phyloP scores from a whole-genome alignment of 2,329 filamentous ascomycete genomes.

The Phoma sp. region DNA sequence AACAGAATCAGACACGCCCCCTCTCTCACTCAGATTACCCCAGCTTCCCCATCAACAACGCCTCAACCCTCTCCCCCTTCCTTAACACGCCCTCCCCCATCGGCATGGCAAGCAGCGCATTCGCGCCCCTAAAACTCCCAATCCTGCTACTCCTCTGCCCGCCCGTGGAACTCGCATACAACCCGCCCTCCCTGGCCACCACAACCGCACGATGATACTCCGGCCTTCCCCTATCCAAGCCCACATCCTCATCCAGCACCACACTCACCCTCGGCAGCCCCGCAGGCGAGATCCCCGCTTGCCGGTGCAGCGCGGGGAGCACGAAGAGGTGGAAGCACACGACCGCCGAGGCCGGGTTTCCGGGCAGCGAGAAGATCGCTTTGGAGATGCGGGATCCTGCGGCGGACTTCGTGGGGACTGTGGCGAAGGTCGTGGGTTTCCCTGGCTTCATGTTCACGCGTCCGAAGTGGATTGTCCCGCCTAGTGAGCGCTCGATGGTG shows the following conservation, averaged over 20 bases:
- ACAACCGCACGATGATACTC: constrained; percentile 93
- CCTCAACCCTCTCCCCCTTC: constrained; percentile 75
- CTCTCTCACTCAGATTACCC: constrained; percentile 1
- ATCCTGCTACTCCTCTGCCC: constrained; percentile 89
- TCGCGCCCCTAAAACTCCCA: constrained; percentile 86
- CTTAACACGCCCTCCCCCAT: constrained; percentile 66
- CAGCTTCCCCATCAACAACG: constrained; percentile 71
- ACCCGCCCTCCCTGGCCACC: constrained; percentile 65
- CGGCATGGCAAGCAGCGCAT: constrained; percentile 81
- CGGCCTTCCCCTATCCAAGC: constrained; percentile 73
- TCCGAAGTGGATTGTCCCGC: constrained; percentile 94
- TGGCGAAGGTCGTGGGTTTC: constrained; percentile 97
- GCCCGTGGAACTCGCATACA: constrained; percentile 83
- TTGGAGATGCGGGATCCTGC: constrained; percentile 62
- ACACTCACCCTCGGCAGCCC: constrained; percentile 78
- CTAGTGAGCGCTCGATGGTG: constrained; percentile 86
- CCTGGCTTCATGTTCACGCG: constrained; percentile 97
- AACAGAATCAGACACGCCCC: too few relatives aligned
- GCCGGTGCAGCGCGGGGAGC: constrained; percentile 80
- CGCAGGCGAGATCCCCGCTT: constrained; percentile 69
- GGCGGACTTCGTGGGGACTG: constrained; percentile 67
- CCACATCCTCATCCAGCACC: constrained; percentile 72
- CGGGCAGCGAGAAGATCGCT: constrained; percentile 86
- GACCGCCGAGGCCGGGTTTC: constrained; percentile 90
- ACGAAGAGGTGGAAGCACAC: constrained; percentile 96